Base-by-base conservation (phyloP, 805 yeast species). In the Dipodascus albidus region DNA sequence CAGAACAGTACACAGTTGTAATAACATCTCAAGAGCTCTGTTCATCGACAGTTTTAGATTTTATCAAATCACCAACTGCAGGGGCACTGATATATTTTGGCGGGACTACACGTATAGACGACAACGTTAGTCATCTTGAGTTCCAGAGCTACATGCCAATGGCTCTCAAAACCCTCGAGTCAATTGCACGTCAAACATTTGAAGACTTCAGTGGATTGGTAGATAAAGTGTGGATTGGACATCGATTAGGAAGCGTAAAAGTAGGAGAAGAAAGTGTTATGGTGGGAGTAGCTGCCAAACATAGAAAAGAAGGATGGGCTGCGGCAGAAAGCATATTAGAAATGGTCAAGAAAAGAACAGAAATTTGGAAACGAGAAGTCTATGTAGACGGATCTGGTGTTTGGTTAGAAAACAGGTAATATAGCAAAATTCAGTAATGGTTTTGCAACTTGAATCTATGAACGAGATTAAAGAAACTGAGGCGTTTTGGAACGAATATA, bases 1-100 rank as follows among this genome's bases (percentile, higher is more conserved):
- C 33, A 27, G 9, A 27, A 27, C 11, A 6, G 6, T 38, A 38
- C 20, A 38, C 44, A n/a, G 44, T 38, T 38, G 14, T 38, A 49
- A 35, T 38, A 6, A 38, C 44, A 6, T 17, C 44, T n/a, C 6
- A 14, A 11, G 55, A 56, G 2, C 53, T 65, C 2, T 61, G 55
- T 47, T 52, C 58, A 2, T 20, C 31, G 1, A 48, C 44, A 20
- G 53, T 60, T 47, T 57, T 71, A 8, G 63, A 68, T 3, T 75
- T 73, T 61, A 79, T 73, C n/a, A 70, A 70, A 53, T 57, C 67
- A 17, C 70, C 73, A 2, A 54, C 61, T 22, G 74, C 79, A 0
- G 81, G 82, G 0, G 81, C 80, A 0, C 68, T 75, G 2, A 71
- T 77, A 3, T 66, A 69, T 48, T 77, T 77, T 64, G 76, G 74